Base-by-base conservation (phyloP, 345 rosid species). In the Excoecaria cochinchinensis region DNA sequence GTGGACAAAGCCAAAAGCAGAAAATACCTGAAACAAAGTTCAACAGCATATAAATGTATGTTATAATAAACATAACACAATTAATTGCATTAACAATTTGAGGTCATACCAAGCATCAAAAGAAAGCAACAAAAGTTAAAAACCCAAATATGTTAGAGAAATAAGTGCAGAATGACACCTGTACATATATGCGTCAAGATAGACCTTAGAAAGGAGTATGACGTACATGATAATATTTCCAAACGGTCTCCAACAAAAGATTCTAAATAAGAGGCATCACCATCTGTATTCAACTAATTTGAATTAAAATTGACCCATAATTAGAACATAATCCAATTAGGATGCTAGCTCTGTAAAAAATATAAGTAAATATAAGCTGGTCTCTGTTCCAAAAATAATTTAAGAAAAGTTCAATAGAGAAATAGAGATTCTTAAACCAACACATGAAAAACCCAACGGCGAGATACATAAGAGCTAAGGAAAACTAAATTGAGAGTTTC, bases 1-100 rank as follows among this genome's bases (percentile, higher is more conserved):
- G 89, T 95, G 97, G 46, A 95, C 99, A 74, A 88, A 95, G 24
- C 99, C 99, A 88, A 93, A 95, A 69, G 98, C 98, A 79, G 99
- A 93, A 86, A 95, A 95, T 17, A 95, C 99, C 98, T 91, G 89
- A 64, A 84, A 89, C 71, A 65, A 76, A 53, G 61, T 72, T 78
- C 22, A 73, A 74, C 73, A 53, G 48, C 70, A 74, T 67, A 79
- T 71, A 46, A 81, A 42, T 42, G 70, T 24, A 74, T 15, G 68
- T 31, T 47, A 3, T 12, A 74, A 50, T 56, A 42, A 73, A 61
- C 14, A 74, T 25, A 38, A 61, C 74, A 69, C 55, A 21, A 67
- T 39, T 25, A 55, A 39, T 67, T 46, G 2, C 14, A 73, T 19
- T 24, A 67, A 74, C 63, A 50, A 9, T 22, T 47, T 1, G 46